Percentiles rank a stretch among this genome's conserved stretches.
phyloP scores from a whole-genome alignment of 768 basidiomycete genomes.

The Kwoniella sp. region DNA sequence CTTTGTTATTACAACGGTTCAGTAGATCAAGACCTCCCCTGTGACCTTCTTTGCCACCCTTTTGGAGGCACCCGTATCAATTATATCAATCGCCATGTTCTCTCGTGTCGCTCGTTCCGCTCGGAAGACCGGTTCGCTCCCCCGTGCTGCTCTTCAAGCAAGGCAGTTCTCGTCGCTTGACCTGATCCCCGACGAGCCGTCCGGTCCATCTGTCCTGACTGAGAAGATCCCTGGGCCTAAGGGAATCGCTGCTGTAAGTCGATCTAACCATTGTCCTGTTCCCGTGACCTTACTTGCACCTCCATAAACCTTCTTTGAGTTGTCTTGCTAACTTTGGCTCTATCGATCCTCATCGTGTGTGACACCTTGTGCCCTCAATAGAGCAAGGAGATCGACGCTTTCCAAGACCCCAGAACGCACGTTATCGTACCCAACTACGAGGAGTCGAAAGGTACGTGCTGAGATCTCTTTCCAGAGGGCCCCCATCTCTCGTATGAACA shows the following conservation, averaged over 20 bases:
- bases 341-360: not conserved
- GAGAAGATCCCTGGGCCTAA: slow-evolving; percentile 25
- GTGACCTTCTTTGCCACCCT: not conserved
- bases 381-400: slow-evolving; percentile 35
- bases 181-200: slow-evolving; percentile 19
- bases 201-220: slow-evolving; percentile 21
- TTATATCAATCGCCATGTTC: slow-evolving; percentile 2
- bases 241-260: slow-evolving; percentile 16
- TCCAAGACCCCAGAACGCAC: slow-evolving; percentile 52
- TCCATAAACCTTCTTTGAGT: too few species aligned
- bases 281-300: not conserved
- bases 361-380: not conserved
- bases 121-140: not conserved
- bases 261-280: not conserved
- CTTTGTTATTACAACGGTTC: not conserved
- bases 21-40: not conserved
- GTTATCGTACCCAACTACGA: slow-evolving; percentile 50
- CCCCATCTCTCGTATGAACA: too few species aligned
- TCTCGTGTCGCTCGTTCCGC: slow-evolving; percentile 11
- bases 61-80: too few species aligned
- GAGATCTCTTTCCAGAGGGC: not conserved
- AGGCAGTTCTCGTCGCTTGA: slow-evolving; percentile 20
- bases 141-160: not conserved
- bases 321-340: not conserved
- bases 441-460: slow-evolving; percentile 39